These are phyloP conservation scores for Lasiosphaeria ovina DNA, from an alignment of 495 filamentous ascomycete genomes.

Conservation along the genomic window DNA sequence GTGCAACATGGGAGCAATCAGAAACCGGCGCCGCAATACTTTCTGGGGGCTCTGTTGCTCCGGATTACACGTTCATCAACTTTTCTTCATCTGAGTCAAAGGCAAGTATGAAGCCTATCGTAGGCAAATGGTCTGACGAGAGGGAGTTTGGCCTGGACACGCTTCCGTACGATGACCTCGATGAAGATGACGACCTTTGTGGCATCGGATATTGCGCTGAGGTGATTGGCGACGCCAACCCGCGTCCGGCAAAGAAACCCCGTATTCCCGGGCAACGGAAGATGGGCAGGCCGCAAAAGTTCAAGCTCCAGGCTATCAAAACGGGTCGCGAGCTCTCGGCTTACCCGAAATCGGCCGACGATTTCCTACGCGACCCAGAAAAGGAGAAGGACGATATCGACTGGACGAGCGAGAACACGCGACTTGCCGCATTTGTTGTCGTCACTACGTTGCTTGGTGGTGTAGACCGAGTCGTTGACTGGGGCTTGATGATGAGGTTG, in stretches of 20 bases:
- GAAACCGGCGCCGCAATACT: slow-evolving; percentile 25
- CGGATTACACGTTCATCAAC: slow-evolving; percentile 37
- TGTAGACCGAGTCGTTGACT: slow-evolving; percentile 65
- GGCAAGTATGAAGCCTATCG: slow-evolving; percentile 21
- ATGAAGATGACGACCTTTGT: slow-evolving; percentile 24
- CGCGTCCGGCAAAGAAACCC: slow-evolving; percentile 15
- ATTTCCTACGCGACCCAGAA: slow-evolving; percentile 33
- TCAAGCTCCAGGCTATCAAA: slow-evolving; percentile 35
- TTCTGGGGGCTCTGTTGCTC: slow-evolving; percentile 24
- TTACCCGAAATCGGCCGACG: slow-evolving; percentile 35
- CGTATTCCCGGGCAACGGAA: slow-evolving; percentile 12
- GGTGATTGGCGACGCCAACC: slow-evolving; percentile 2
- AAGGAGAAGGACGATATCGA: slow-evolving; percentile 34
- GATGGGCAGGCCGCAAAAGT: slow-evolving; percentile 25
- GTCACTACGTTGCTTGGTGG: slow-evolving; percentile 74
- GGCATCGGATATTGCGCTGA: not conserved
- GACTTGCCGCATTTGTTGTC: slow-evolving; percentile 70
- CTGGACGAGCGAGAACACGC: slow-evolving; percentile 41
- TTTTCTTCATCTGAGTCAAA: slow-evolving; percentile 25
- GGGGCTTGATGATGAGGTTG: slow-evolving; percentile 64
- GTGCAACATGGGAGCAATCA: slow-evolving; percentile 43
- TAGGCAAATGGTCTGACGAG: slow-evolving; percentile 33
- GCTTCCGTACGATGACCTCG: slow-evolving; percentile 41
- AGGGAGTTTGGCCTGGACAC: slow-evolving; percentile 41
- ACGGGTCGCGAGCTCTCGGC: slow-evolving; percentile 39